Conservation (phyloP, 2,329 filamentous ascomycete species). For the Chrysoporthe deuterocubensis region DNA sequence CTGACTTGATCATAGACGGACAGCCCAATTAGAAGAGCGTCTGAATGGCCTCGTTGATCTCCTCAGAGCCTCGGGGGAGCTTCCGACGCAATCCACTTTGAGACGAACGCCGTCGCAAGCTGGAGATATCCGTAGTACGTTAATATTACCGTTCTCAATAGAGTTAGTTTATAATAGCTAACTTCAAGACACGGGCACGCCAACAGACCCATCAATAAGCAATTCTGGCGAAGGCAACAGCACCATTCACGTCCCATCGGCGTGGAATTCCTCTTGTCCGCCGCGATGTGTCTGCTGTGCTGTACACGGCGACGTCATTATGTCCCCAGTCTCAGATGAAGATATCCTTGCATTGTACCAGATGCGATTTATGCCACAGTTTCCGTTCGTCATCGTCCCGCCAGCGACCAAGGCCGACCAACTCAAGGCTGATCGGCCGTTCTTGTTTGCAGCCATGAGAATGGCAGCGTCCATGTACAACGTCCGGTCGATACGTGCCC, state of each 20-base stretch:
- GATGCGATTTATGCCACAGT: constrained; percentile 45
- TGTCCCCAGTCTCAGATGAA: constrained; percentile 51
- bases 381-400: constrained; percentile 53
- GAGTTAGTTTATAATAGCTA: background rate
- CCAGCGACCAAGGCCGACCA: constrained; percentile 40
- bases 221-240: background rate
- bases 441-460: constrained; percentile 53
- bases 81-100: constrained; percentile 29
- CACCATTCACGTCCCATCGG: constrained; percentile 39
- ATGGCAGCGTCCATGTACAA: constrained; percentile 55
- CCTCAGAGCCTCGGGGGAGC: constrained; percentile 48
- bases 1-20: constrained; percentile 42
- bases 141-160: background rate
- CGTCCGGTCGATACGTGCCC: constrained; percentile 51
- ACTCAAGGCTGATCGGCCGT: constrained; percentile 47
- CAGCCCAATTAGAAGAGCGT: constrained; percentile 54
- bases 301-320: constrained; percentile 43
- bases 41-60: constrained; percentile 54
- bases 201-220: constrained; percentile 10
- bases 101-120: constrained; percentile 5
- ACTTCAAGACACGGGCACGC: background rate
- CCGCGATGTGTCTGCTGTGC: constrained; percentile 53
- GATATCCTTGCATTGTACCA: constrained; percentile 50
- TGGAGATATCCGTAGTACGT: constrained; percentile 15
- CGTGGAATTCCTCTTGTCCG: constrained; percentile 52